These are phyloP conservation scores for Cryptococcus sp. DNA, from an alignment of 1,284 basidiomycete genomes.

Conservation along the genomic window DNA sequence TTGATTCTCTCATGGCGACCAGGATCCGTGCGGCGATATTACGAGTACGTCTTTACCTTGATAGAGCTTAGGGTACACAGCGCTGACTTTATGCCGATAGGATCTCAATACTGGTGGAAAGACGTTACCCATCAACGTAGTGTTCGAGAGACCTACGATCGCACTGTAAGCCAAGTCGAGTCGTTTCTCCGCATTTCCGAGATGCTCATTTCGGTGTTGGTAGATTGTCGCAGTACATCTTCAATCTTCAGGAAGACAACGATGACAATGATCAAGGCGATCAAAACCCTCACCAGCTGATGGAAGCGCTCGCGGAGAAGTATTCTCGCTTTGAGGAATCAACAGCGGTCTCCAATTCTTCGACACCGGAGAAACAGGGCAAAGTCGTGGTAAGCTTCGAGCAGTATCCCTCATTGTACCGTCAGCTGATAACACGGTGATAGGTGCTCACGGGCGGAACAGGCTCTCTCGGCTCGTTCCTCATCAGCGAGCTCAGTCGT, in stretches of 20 bases:
- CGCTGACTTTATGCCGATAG: conserved; percentile 8
- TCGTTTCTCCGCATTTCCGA: background rate
- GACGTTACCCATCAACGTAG: conserved; percentile 46
- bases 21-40: conserved; percentile 42
- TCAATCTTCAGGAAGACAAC: conserved; percentile 21
- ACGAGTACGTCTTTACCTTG: conserved; percentile 28
- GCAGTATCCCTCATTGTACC: background rate
- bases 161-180: conserved; percentile 21
- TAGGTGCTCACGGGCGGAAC: conserved; percentile 54
- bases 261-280: background rate
- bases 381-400: conserved; percentile 17
- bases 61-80: background rate
- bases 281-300: conserved; percentile 28
- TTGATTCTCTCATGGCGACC: conserved; percentile 53
- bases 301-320: conserved; percentile 39
- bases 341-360: background rate
- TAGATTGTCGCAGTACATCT: conserved; percentile 27
- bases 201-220: background rate
- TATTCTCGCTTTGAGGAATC: conserved; percentile 30
- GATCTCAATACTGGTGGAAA: conserved; percentile 28
- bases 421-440: background rate
- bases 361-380: conserved; percentile 4
- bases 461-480: conserved; percentile 52
- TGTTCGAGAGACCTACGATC: conserved; percentile 52
- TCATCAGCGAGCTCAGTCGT: conserved; percentile 38